A percentile compares a stretch with the other conserved stretches of the same genome.
phyloP scores from a whole-genome alignment of 2,329 filamentous ascomycete species.

The Chaetomiaceae sp. region DNA sequence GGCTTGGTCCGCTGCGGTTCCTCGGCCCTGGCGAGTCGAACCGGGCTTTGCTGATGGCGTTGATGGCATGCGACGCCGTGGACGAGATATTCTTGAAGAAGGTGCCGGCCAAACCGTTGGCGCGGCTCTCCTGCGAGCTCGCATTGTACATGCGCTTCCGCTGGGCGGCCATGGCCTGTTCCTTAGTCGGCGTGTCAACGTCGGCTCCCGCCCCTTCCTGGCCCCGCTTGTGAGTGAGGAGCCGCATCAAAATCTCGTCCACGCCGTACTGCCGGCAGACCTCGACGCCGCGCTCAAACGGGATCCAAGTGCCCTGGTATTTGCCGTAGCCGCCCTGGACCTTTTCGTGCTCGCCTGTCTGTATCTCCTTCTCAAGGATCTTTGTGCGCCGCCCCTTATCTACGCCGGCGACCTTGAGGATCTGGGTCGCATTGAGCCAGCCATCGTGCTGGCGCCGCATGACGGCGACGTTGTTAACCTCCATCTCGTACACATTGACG shows the following conservation, averaged over 20 bases:
- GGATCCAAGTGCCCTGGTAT: conserved; percentile 98
- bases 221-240: conserved; percentile 76
- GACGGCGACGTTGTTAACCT: conserved; percentile 85
- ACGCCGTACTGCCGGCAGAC: conserved; percentile 80
- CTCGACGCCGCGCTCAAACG: conserved; percentile 84
- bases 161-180: conserved; percentile 95
- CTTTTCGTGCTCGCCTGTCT: conserved; percentile 95
- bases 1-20: conserved; percentile 56
- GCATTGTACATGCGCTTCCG: conserved; percentile 87
- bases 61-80: conserved; percentile 87
- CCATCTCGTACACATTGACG: conserved; percentile 97
- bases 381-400: conserved; percentile 98
- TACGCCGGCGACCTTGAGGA: conserved; percentile 93
- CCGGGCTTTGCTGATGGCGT: conserved; percentile 92
- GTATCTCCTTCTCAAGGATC: conserved; percentile 95
- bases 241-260: conserved; percentile 68
- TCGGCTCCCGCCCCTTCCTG: conserved; percentile 71
- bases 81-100: conserved; percentile 97
- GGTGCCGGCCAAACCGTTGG: conserved; percentile 68
- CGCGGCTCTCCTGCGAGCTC: conserved; percentile 59
- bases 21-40: conserved; percentile 82
- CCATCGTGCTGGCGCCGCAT: conserved; percentile 95
- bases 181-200: conserved; percentile 94
- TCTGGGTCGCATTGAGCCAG: conserved; percentile 97
- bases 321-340: conserved; percentile 98